These are phyloP conservation scores for Lagenaria siceraria DNA, from an alignment of 306 rosid species.

Conservation along the genomic window DNA sequence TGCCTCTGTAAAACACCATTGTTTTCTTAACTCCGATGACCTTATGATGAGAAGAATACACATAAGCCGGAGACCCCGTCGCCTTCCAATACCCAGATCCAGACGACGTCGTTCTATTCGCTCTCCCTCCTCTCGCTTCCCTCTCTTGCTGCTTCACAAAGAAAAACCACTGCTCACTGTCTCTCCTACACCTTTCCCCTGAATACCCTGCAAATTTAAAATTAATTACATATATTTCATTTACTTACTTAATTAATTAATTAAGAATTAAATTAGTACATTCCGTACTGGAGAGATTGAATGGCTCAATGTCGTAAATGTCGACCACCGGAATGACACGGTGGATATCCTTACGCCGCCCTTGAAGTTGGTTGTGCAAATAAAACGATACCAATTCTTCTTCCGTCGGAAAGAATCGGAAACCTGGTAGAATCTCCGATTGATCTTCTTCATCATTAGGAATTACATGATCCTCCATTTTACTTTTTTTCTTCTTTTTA, in stretches of 20 bases:
- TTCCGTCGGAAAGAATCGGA: slow-evolving; percentile 77
- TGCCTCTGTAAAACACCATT: slow-evolving; percentile 78
- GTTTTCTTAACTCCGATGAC: slow-evolving; percentile 72
- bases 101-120: slow-evolving; percentile 52
- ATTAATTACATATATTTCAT: background rate
- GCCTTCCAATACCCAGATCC: slow-evolving; percentile 78
- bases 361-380: slow-evolving; percentile 45
- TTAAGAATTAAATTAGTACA: no score
- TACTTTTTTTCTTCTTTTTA: no score
- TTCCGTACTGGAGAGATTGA: slow-evolving; percentile 52
- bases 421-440: slow-evolving; percentile 29
- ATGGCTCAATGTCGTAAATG: slow-evolving; percentile 56
- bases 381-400: slow-evolving; percentile 72
- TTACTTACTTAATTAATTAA: background rate
- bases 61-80: slow-evolving; percentile 68
- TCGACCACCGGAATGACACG: slow-evolving; percentile 48
- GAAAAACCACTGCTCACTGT: slow-evolving; percentile 90
- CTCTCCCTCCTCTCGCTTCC: slow-evolving; percentile 71
- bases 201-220: background rate
- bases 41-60: slow-evolving; percentile 46
- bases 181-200: slow-evolving; percentile 28
- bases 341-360: slow-evolving; percentile 14
- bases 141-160: slow-evolving; percentile 56
- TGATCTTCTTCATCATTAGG: no score
- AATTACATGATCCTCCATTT: no score